Evolutionary conservation across 768 basidiomycete species (phyloP).

Genomic region (Tephrocybe sp.): DNA sequence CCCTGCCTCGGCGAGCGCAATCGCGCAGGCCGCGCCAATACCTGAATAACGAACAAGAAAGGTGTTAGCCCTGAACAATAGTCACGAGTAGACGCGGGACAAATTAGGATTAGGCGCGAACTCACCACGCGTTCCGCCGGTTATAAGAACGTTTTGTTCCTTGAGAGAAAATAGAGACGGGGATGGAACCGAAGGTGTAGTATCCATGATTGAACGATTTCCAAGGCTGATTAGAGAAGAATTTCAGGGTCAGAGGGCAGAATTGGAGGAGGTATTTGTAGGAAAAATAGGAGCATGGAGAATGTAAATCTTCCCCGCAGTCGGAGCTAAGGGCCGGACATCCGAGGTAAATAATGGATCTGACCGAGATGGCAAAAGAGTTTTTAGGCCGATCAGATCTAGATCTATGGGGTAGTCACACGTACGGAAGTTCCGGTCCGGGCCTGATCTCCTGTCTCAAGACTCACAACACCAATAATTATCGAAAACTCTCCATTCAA

Average conservation of each 20-base stretch:
- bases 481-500: conserved; percentile 14
- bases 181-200: conserved; percentile 45
- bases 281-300: conserved; percentile 7
- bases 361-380: conserved; percentile 3
- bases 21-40: conserved; percentile 49
- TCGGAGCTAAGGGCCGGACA: conserved; percentile 16
- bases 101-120: conserved; percentile 9
- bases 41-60: conserved; percentile 24
- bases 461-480: conserved; percentile 15
- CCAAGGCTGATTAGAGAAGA: conserved; percentile 4
- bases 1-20: conserved; percentile 48
- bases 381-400: conserved; percentile 12
- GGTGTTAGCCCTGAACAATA: not conserved
- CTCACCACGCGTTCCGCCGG: conserved; percentile 74
- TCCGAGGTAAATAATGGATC: conserved; percentile 11
- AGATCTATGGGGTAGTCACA: conserved; percentile 16
- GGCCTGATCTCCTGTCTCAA: conserved; percentile 19
- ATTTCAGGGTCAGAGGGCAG: conserved; percentile 3
- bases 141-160: conserved; percentile 71
- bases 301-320: conserved; percentile 13
- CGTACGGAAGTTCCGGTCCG: conserved; percentile 17
- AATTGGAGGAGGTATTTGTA: conserved; percentile 5
- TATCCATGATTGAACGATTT: conserved; percentile 40
- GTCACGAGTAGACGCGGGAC: conserved; percentile 4
- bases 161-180: conserved; percentile 64